Evolutionary conservation across 2,329 filamentous ascomycete species (phyloP).

Genomic region (Sclerotiophoma versabilis): DNA sequence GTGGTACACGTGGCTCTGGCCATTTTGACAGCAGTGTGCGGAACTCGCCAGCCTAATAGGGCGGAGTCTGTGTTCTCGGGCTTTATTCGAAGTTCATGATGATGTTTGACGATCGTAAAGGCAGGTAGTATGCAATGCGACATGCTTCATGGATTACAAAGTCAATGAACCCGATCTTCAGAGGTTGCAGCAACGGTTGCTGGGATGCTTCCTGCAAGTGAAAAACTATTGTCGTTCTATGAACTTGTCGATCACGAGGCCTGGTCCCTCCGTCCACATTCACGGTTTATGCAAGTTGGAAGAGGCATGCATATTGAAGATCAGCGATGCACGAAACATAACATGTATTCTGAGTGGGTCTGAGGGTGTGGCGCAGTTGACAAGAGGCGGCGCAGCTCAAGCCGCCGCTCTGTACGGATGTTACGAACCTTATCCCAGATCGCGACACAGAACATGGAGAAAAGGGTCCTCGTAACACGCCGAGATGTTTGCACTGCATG

Average conservation of each 20-base stretch:
- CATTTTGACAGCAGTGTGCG: background rate
- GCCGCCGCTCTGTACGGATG: background rate
- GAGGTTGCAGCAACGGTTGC: background rate
- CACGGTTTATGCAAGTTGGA: background rate
- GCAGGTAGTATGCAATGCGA: background rate
- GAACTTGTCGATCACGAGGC: constrained; percentile 2
- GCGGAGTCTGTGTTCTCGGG: background rate
- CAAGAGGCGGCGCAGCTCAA: constrained; percentile 13
- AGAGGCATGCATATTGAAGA: constrained; percentile 4
- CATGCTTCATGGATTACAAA: background rate
- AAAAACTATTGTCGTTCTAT: background rate
- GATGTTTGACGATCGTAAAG: background rate
- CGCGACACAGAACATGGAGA: constrained; percentile 13
- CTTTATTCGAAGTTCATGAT: background rate
- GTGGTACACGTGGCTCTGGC: constrained; percentile 4
- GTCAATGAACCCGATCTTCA: background rate
- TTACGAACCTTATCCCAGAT: constrained; percentile 9
- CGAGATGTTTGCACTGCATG: constrained; percentile 5
- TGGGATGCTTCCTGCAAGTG: background rate
- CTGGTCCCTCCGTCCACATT: background rate
- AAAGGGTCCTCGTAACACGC: constrained; percentile 8
- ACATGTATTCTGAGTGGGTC: background rate
- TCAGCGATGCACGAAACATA: background rate
- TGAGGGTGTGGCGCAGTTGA: constrained; percentile 12
- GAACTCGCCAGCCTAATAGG: background rate